These are phyloP conservation scores for Kwoniella sp. DNA, from an alignment of 768 basidiomycete species.

Conservation along the genomic window DNA sequence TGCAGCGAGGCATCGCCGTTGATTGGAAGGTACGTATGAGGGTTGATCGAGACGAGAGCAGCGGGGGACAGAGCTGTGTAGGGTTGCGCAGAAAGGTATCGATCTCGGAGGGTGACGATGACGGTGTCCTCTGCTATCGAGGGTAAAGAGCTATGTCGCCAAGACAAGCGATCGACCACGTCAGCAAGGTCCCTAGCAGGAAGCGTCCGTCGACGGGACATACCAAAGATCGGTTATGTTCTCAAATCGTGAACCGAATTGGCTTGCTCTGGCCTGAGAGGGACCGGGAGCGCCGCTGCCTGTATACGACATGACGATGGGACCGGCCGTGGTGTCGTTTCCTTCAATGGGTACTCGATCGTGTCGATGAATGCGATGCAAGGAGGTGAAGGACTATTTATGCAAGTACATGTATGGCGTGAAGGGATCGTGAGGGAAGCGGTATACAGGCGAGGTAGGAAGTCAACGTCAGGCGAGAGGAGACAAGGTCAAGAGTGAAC, in stretches of 20 bases:
- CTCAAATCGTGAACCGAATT: constrained; percentile 40
- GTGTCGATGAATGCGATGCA: too few relatives aligned
- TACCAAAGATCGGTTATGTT: constrained; percentile 34
- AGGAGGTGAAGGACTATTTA: too few relatives aligned
- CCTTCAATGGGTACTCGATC: too few relatives aligned
- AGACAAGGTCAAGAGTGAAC: too few relatives aligned
- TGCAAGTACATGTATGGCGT: too few relatives aligned
- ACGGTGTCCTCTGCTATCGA: constrained; percentile 48
- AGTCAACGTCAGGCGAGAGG: too few relatives aligned
- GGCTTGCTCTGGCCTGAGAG: too few relatives aligned
- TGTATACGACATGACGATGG: too few relatives aligned
- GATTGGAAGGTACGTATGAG: constrained; percentile 78
- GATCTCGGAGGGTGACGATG: constrained; percentile 47
- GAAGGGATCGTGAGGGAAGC: too few relatives aligned
- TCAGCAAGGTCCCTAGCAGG: neutral
- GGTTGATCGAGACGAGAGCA: constrained; percentile 79
- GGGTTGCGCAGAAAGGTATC: constrained; percentile 45
- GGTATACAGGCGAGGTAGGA: too few relatives aligned
- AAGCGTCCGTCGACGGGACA: neutral
- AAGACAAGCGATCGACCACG: neutral
- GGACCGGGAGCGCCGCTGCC: too few relatives aligned
- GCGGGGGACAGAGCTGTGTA: constrained; percentile 54
- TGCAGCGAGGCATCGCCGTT: constrained; percentile 79
- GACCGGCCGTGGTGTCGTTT: too few relatives aligned
- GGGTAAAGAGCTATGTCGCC: constrained; percentile 20